Percentiles rank a stretch among this genome's conserved stretches.
Evolutionary conservation across 1,284 basidiomycete genomes (phyloP).

Genomic region (Rhodotorula sp.): DNA sequence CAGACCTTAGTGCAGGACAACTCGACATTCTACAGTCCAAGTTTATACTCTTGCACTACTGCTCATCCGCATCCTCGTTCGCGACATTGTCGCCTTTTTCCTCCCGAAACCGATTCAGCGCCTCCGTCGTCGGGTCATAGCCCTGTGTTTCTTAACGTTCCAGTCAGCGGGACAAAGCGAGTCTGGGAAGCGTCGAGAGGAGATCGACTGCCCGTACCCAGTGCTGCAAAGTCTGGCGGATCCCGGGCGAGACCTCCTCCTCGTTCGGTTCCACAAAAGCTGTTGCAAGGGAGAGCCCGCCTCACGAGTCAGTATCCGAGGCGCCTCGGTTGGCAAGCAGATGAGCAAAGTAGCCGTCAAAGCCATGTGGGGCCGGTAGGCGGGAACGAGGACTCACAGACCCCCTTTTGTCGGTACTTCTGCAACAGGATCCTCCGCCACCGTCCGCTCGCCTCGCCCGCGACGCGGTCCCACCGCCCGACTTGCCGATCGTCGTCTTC

Average conservation of each 20-base stretch:
- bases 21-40: background rate
- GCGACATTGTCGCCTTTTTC: slow-evolving; percentile 35
- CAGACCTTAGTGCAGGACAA: too few relatives aligned
- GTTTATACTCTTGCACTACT: background rate
- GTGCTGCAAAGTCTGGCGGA: slow-evolving; percentile 35
- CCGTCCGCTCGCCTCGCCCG: slow-evolving; percentile 25
- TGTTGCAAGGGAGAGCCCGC: background rate
- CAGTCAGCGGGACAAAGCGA: background rate
- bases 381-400: background rate
- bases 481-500: slow-evolving; percentile 33
- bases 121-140: slow-evolving; percentile 32
- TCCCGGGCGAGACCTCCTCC: slow-evolving; percentile 30
- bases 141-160: background rate
- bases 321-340: too few relatives aligned
- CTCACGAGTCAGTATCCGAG: too few relatives aligned
- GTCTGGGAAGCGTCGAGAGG: too few relatives aligned
- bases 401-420: slow-evolving; percentile 23
- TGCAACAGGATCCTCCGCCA: slow-evolving; percentile 32
- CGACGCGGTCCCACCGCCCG: slow-evolving; percentile 26
- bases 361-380: too few relatives aligned
- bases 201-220: slow-evolving; percentile 7
- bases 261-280: slow-evolving; percentile 26
- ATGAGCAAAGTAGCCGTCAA: too few relatives aligned
- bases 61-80: slow-evolving; percentile 25
- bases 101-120: slow-evolving; percentile 29